Percentiles rank a stretch among this genome's conserved stretches.
These are phyloP conservation scores for Glebionis coronaria DNA, from an alignment of 129 eudicot genomes.

Conservation along the genomic window DNA sequence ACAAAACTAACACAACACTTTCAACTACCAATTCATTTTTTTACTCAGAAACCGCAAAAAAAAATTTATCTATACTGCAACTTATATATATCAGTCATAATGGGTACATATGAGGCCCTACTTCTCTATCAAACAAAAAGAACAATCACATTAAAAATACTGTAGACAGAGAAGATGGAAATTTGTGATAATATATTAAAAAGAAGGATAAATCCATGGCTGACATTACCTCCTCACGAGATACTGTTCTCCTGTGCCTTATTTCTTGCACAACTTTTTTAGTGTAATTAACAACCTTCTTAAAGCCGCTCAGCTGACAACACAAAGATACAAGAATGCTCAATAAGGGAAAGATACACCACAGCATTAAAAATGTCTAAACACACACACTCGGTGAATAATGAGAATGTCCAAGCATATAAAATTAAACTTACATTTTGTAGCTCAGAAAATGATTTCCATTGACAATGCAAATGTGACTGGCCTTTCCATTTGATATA, in stretches of 20 bases:
- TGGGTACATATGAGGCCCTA: conserved; percentile 14
- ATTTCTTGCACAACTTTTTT: conserved; percentile 88
- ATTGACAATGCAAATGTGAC: conserved; percentile 93
- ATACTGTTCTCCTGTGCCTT: conserved; percentile 71
- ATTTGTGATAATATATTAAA: not conserved
- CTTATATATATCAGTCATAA: conserved; percentile 3
- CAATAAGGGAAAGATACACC: conserved; percentile 10
- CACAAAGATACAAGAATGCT: conserved; percentile 19
- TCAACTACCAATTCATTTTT: not conserved
- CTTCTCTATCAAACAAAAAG: conserved; percentile 14
- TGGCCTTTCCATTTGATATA: conserved; percentile 98
- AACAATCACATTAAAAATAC: not conserved
- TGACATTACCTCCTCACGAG: conserved; percentile 89
- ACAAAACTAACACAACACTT: not conserved
- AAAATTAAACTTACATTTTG: conserved; percentile 62
- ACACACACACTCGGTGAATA: conserved; percentile 1
- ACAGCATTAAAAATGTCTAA: conserved; percentile 13
- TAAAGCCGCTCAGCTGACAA: conserved; percentile 91
- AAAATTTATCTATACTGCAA: conserved; percentile 4
- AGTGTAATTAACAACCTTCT: conserved; percentile 92
- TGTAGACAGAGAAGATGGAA: not conserved
- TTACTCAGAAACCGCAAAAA: conserved; percentile 2
- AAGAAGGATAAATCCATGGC: not conserved
- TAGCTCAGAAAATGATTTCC: conserved; percentile 87
- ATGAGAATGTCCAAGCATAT: not conserved